Conservation (phyloP, 305 asterid genomes). For the Fraxinus platypoda region DNA sequence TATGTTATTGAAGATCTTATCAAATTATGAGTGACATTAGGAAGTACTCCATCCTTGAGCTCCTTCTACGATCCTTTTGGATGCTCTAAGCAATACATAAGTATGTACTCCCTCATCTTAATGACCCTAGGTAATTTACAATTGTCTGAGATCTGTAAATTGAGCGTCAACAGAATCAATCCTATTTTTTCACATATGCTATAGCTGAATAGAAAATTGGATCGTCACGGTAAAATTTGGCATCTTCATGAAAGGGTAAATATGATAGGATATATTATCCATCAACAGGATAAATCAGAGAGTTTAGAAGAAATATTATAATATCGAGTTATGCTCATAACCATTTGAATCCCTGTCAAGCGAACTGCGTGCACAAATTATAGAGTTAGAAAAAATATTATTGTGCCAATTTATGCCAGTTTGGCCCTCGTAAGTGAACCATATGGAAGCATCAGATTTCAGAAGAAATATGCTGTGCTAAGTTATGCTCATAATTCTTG, state of each 20-base stretch:
- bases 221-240: neutral
- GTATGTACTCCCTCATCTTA: neutral
- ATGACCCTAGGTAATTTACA: neutral
- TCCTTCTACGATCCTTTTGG: too few species aligned
- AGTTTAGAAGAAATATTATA: slow-evolving; percentile 9
- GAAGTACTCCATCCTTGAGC: too few species aligned
- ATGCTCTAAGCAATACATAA: too few species aligned
- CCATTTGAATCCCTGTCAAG: neutral
- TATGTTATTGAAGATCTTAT: too few species aligned
- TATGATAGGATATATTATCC: neutral
- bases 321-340: neutral
- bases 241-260: neutral
- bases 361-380: neutral
- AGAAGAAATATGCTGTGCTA: neutral
- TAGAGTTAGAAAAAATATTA: neutral
- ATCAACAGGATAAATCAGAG: neutral
- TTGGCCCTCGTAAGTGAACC: neutral
- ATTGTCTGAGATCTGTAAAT: neutral
- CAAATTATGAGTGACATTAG: too few species aligned
- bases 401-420: neutral
- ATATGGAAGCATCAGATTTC: neutral
- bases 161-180: neutral
- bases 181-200: neutral
- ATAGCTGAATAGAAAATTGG: neutral
- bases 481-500: neutral